phyloP scores from a whole-genome alignment of 257 asterid genomes.

The Anisodus acutangulus region DNA sequence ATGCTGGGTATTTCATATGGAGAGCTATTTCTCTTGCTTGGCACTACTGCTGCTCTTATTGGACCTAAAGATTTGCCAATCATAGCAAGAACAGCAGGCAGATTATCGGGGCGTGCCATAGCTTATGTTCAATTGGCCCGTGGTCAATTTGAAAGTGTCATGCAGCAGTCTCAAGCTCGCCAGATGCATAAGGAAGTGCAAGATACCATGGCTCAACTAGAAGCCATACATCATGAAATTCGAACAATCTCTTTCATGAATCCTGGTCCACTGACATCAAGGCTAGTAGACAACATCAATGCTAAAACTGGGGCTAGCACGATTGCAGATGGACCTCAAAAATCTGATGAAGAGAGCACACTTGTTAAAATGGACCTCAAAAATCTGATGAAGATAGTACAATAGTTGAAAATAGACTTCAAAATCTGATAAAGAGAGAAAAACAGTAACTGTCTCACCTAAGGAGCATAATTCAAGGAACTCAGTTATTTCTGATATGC shows the following conservation, averaged over 20 bases:
- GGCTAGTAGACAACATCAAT: constrained; percentile 67
- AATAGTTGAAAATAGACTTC: constrained; percentile 42
- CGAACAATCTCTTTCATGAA: constrained; percentile 70
- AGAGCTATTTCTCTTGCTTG: constrained; percentile 73
- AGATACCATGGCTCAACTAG: constrained; percentile 86
- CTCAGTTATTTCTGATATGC: constrained; percentile 49
- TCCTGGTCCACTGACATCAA: constrained; percentile 73
- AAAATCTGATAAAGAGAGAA: constrained; percentile 45
- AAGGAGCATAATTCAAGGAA: constrained; percentile 55
- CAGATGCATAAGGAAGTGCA: constrained; percentile 93
- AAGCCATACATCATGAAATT: constrained; percentile 83
- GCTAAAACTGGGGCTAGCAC: constrained; percentile 37
- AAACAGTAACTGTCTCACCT: constrained; percentile 38
- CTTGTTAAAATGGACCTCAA: background rate
- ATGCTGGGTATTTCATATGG: constrained; percentile 90
- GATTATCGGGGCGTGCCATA: constrained; percentile 79
- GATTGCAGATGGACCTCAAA: background rate
- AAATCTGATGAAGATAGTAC: constrained; percentile 40
- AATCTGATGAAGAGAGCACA: constrained; percentile 40
- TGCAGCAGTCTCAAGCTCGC: constrained; percentile 89
- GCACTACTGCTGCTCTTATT: constrained; percentile 81
- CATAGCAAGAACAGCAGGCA: constrained; percentile 79
- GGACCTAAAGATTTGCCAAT: constrained; percentile 87
- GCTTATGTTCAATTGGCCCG: constrained; percentile 90
- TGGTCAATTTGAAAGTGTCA: constrained; percentile 76